Evolutionary conservation across 805 yeast species (phyloP), one percentile per base, ranked within the genome.

Genomic region (Teunomyces kruisii): DNA sequence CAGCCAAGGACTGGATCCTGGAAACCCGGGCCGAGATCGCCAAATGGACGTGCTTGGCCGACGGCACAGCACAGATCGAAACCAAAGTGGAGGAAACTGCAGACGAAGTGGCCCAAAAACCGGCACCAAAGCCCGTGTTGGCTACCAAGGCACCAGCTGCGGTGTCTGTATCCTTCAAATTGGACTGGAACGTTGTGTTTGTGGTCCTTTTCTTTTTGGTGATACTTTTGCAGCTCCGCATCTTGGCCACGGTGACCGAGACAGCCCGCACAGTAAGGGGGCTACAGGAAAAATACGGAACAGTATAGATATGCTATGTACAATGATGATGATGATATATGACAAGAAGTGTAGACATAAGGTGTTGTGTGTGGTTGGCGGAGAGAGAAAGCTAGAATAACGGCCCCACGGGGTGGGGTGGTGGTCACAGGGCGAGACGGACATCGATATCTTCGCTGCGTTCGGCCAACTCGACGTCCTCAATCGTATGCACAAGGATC

Each of bases 401-500:
- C 22, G 22, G 22, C 22, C 22, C 22, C 3, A 19, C 3, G 22
- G 22, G n/a, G n/a, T n/a, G n/a, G n/a, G n/a, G n/a, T n/a, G n/a
- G n/a, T n/a, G n/a, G 22, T 19, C 22, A 19, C 22, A 19, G 22
- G 22, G 40, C 22, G 8, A 26, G 17, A 24, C 17, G 22, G 16
- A 60, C 54, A 24, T 54, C 61, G 35, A 61, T 62, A 17, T 61
- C 39, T 41, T 61, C 67, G 6, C 59, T 50, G 35, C 54, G 72
- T 53, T 83, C 86, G 17, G 79, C 62, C 36, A 83, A 69, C 48
- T 83, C 84, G 45, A 86, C 72, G 53, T 82, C 76, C 52, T 86
- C 92, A 27, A 86, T 72, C 2, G 86, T 81, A 56, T 84, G 88
- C 4, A 81, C 87, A 6, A 70, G 38, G 28, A 86, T 78, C 48